phyloP scores from a whole-genome alignment of 164 flowering plant species.

The Piper longum region DNA sequence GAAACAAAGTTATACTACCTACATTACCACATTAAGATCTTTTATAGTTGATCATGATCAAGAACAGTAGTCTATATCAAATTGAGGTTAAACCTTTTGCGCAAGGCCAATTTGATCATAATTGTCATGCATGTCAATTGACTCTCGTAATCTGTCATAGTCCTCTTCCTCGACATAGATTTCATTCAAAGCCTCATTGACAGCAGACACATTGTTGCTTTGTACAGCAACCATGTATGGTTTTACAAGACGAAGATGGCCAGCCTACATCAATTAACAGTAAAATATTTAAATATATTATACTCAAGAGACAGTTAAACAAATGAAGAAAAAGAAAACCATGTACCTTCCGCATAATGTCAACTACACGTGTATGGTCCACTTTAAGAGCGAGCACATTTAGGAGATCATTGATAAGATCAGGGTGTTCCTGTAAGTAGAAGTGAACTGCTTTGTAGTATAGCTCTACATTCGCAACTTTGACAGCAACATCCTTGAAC shows the following conservation, averaged over 20 bases:
- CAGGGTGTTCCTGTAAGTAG: constrained; percentile 97
- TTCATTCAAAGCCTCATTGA: constrained; percentile 89
- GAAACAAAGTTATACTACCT: not conserved
- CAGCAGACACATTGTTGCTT: constrained; percentile 91
- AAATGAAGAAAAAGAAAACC: not conserved
- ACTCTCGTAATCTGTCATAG: constrained; percentile 86
- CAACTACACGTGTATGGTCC: constrained; percentile 95
- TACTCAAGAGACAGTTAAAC: not conserved
- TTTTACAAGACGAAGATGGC: constrained; percentile 81
- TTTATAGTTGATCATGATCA: not conserved
- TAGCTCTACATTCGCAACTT: constrained; percentile 96
- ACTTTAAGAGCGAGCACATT: constrained; percentile 90
- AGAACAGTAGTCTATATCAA: not conserved
- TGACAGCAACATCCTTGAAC: constrained; percentile 85
- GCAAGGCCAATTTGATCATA: constrained; percentile 98
- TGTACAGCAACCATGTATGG: constrained; percentile 99
- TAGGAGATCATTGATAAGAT: constrained; percentile 83
- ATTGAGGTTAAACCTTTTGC: constrained; percentile 51
- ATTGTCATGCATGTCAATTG: constrained; percentile 88
- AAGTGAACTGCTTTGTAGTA: constrained; percentile 98
- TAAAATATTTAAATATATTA: not conserved
- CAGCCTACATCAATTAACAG: constrained; percentile 49
- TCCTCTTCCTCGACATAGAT: constrained; percentile 92
- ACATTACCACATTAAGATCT: not conserved
- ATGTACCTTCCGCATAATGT: constrained; percentile 90